A percentile compares a stretch with the other conserved stretches of the same genome.
phyloP scores from a whole-genome alignment of 352 stramenopile species.

The Pythium rishiriense region DNA sequence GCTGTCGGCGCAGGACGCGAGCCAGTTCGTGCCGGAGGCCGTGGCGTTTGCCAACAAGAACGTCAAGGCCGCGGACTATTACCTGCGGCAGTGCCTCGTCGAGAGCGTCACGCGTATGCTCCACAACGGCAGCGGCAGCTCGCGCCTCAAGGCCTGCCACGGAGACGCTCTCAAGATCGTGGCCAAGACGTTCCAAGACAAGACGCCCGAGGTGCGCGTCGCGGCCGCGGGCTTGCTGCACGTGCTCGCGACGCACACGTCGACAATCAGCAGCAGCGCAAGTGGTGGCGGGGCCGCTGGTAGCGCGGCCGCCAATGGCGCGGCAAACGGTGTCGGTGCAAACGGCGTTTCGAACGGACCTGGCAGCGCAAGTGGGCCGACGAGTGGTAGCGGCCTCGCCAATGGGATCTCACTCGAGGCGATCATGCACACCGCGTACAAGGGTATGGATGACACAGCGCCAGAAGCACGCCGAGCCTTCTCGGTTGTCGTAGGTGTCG shows the following conservation, averaged over 20 bases:
- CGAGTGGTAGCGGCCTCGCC: not conserved
- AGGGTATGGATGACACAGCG: constrained; percentile 75
- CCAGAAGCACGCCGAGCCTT: constrained; percentile 63
- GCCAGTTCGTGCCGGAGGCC: constrained; percentile 67
- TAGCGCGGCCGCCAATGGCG: constrained; percentile 14
- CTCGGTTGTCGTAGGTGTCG: constrained; percentile 69
- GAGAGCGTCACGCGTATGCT: constrained; percentile 67
- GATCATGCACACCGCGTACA: constrained; percentile 68
- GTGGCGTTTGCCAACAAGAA: constrained; percentile 63
- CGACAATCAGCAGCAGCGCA: constrained; percentile 20
- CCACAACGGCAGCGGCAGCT: constrained; percentile 27
- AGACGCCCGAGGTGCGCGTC: constrained; percentile 68
- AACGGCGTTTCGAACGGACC: constrained; percentile 3
- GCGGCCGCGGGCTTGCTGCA: constrained; percentile 61
- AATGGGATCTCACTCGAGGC: constrained; percentile 55
- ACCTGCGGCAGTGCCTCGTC: constrained; percentile 76
- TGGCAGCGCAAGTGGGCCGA: not conserved
- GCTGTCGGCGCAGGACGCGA: constrained; percentile 52
- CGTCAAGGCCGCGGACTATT: constrained; percentile 69
- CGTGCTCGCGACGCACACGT: constrained; percentile 60
- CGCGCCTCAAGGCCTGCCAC: constrained; percentile 46
- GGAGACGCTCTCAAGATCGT: constrained; percentile 75
- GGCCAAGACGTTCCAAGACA: constrained; percentile 70
- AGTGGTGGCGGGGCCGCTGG: not conserved
- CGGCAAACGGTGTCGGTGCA: not conserved